A percentile compares a stretch with the other conserved stretches of the same genome.
phyloP scores from a whole-genome alignment of 2,329 filamentous ascomycete genomes.

The Bertia moriformis region DNA sequence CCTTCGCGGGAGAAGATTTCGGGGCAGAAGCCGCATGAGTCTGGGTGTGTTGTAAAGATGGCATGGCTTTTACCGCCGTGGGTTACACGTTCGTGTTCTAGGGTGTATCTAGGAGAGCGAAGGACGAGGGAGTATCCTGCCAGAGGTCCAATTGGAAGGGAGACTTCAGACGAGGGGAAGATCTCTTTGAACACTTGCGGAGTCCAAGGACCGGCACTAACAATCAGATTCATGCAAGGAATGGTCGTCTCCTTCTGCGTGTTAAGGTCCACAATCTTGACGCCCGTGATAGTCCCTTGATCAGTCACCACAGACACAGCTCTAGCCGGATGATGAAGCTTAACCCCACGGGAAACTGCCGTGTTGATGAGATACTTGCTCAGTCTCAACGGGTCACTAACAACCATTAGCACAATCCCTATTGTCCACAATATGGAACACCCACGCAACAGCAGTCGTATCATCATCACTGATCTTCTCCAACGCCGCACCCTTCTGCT shows the following conservation, averaged over 20 bases:
- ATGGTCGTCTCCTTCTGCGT: slow-evolving; percentile 32
- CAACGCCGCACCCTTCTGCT: slow-evolving; percentile 34
- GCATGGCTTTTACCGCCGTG: slow-evolving; percentile 38
- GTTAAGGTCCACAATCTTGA: slow-evolving; percentile 30
- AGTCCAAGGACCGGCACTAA: slow-evolving; percentile 62
- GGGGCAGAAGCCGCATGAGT: slow-evolving; percentile 40
- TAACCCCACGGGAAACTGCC: slow-evolving; percentile 44
- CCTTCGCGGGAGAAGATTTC: slow-evolving; percentile 56
- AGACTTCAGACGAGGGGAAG: slow-evolving; percentile 38
- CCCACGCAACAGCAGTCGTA: slow-evolving; percentile 50
- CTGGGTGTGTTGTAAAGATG: slow-evolving; percentile 46
- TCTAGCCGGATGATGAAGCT: slow-evolving; percentile 48
- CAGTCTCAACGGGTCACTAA: slow-evolving; percentile 49
- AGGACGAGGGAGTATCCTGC: slow-evolving; percentile 63
- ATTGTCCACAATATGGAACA: slow-evolving; percentile 6
- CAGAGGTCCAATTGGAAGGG: slow-evolving; percentile 43
- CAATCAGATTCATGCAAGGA: slow-evolving; percentile 48
- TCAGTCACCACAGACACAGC: slow-evolving; percentile 37
- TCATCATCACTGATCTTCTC: slow-evolving; percentile 46
- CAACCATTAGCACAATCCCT: background rate
- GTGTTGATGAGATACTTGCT: slow-evolving; percentile 49
- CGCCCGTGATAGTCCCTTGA: slow-evolving; percentile 28
- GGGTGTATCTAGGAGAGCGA: slow-evolving; percentile 37
- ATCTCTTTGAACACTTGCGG: slow-evolving; percentile 46
- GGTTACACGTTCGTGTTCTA: slow-evolving; percentile 19